Percentiles rank a stretch among this genome's conserved stretches.
Conservation (phyloP, 2,329 filamentous ascomycete genomes). For the Fusarium sp. region DNA sequence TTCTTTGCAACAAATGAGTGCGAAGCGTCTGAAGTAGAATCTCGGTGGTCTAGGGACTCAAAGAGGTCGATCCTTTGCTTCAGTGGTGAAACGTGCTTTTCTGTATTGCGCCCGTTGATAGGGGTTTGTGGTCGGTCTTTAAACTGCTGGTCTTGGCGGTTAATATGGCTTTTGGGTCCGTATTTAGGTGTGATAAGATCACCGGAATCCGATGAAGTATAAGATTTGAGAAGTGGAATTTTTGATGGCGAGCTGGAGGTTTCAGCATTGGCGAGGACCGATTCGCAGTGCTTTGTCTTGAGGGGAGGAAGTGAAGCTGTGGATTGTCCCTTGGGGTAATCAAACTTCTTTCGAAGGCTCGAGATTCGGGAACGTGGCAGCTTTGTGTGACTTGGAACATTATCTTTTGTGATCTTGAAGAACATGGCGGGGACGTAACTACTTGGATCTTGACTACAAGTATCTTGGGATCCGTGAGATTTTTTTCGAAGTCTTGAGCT, state of each 20-base stretch:
- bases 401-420: conserved; percentile 9
- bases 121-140: conserved; percentile 3
- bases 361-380: conserved; percentile 38
- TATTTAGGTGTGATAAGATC: not conserved
- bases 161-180: conserved; percentile 12
- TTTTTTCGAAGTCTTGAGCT: conserved; percentile 1
- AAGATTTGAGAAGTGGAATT: conserved; percentile 14
- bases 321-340: conserved; percentile 18
- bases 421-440: conserved; percentile 1
- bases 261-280: not conserved
- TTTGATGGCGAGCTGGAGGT: conserved; percentile 3
- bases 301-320: conserved; percentile 14
- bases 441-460: not conserved
- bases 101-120: conserved; percentile 1
- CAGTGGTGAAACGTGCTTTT: conserved; percentile 32
- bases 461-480: conserved; percentile 2
- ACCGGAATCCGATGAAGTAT: conserved; percentile 8
- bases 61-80: conserved; percentile 47
- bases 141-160: not conserved
- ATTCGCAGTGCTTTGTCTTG: conserved; percentile 20
- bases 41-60: conserved; percentile 39
- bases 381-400: not conserved
- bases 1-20: not conserved
- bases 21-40: not conserved
- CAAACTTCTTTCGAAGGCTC: conserved; percentile 38